Percentiles rank a stretch among this genome's conserved stretches.
Conservation (phyloP, 805 yeast species). For the Saturnispora bothae region DNA sequence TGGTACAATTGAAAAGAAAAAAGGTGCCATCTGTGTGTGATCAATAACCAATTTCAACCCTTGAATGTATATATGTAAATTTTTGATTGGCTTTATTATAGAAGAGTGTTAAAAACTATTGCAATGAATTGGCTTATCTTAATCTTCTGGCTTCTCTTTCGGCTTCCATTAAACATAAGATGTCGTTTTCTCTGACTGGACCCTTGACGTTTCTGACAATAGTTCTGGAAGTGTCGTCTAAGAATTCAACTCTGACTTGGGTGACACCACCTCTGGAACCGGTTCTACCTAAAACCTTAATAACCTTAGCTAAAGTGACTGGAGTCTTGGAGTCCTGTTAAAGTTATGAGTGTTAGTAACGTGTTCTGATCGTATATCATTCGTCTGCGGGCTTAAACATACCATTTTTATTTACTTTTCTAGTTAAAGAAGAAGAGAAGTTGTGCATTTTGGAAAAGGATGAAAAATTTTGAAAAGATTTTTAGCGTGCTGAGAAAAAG, state of each 20-base stretch:
- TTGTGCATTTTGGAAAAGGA: neutral
- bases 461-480: neutral
- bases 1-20: no score
- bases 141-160: conserved; percentile 99
- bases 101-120: no score
- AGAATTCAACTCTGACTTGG: conserved; percentile 95
- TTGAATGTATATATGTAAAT: no score
- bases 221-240: conserved; percentile 90
- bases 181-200: conserved; percentile 96
- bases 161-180: conserved; percentile 98
- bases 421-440: neutral
- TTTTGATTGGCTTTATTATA: no score
- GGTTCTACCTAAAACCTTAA: conserved; percentile 99
- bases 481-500: neutral
- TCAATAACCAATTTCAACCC: no score
- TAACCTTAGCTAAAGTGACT: conserved; percentile 98
- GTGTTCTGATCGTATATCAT: neutral
- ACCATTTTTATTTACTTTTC: neutral
- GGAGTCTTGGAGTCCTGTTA: conserved; percentile 65
- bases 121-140: conserved; percentile 59
- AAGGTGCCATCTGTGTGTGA: no score
- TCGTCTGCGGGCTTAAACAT: no score
- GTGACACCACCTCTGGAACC: conserved; percentile 99
- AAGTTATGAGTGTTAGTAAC: conserved; percentile 1
- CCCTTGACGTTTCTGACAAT: conserved; percentile 96